Percentiles rank a stretch among this genome's conserved stretches.
Conservation (phyloP, 1,284 basidiomycete genomes). For the Hemileia vastatrix region DNA sequence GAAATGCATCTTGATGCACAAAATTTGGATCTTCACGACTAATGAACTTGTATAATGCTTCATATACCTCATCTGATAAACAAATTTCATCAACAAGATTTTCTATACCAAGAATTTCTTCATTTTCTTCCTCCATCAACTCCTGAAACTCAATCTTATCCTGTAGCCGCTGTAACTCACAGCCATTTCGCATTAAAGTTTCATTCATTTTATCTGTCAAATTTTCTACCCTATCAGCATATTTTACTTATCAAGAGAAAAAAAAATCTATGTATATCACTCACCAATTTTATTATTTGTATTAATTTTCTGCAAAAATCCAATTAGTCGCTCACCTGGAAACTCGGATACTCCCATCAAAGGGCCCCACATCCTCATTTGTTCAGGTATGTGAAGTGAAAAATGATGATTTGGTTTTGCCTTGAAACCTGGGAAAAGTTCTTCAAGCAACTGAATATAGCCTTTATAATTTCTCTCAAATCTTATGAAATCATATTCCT, state of each 20-base stretch:
- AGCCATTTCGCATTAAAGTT: not conserved
- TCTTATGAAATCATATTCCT: not conserved
- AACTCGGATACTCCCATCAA: slow-evolving; percentile 1
- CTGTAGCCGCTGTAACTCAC: not conserved
- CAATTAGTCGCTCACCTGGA: slow-evolving; percentile 7
- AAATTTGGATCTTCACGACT: not conserved
- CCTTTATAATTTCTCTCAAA: not conserved
- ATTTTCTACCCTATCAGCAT: not conserved
- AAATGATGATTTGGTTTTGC: slow-evolving; percentile 16
- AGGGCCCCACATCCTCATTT: slow-evolving; percentile 8
- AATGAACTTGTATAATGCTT: not conserved
- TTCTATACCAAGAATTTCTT: not conserved
- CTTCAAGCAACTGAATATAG: not conserved
- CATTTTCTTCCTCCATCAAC: not conserved
- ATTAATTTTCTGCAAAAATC: slow-evolving; percentile 15
- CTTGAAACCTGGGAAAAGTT: not conserved
- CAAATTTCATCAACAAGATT: not conserved
- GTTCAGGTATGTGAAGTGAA: slow-evolving; percentile 11
- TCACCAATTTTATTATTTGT: slow-evolving; percentile 13
- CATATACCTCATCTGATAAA: not conserved
- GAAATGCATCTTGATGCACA: not conserved
- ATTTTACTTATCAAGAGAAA: not conserved
- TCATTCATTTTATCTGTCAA: not conserved
- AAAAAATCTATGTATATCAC: not conserved
- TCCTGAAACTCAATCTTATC: not conserved